A percentile compares a stretch with the other conserved stretches of the same genome.
Evolutionary conservation across 768 basidiomycete genomes (phyloP).

Genomic region (Phaffia australis): DNA sequence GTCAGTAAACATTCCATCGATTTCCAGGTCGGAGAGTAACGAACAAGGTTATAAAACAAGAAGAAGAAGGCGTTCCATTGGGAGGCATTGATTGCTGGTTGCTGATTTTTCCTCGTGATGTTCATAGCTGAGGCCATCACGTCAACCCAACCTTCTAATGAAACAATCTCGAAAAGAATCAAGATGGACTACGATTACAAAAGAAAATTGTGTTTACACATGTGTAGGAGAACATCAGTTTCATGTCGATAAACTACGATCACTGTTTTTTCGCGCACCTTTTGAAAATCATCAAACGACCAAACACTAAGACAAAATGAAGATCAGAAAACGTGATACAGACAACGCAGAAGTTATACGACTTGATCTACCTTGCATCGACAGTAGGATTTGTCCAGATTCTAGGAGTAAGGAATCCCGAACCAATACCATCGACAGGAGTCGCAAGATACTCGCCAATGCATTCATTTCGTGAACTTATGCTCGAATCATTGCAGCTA

Average conservation of each 20-base stretch:
- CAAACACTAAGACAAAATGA: slow-evolving; percentile 48
- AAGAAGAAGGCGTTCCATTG: slow-evolving; percentile 84
- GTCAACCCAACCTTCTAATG: slow-evolving; percentile 92
- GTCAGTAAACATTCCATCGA: neutral
- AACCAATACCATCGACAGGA: slow-evolving; percentile 46
- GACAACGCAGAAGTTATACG: neutral
- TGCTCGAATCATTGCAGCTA: slow-evolving; percentile 60
- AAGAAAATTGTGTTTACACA: too few relatives aligned
- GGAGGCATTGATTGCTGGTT: slow-evolving; percentile 60
- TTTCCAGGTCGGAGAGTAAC: neutral
- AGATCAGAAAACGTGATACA: slow-evolving; percentile 9
- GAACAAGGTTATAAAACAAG: slow-evolving; percentile 65
- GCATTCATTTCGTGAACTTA: slow-evolving; percentile 52
- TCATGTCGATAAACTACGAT: neutral
- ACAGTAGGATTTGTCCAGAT: slow-evolving; percentile 68
- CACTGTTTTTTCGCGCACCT: neutral
- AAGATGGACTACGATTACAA: slow-evolving; percentile 50
- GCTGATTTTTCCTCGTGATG: slow-evolving; percentile 57
- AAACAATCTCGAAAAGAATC: slow-evolving; percentile 92
- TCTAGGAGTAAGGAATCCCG: slow-evolving; percentile 59
- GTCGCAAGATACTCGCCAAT: slow-evolving; percentile 57
- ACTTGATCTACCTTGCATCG: neutral
- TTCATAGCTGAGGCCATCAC: slow-evolving; percentile 72
- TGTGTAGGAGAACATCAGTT: neutral
- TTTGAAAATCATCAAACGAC: slow-evolving; percentile 72